Percentiles rank a stretch among this genome's conserved stretches.
Conservation (phyloP, 441 rosid species). For the Metrosideros polymorpha region DNA sequence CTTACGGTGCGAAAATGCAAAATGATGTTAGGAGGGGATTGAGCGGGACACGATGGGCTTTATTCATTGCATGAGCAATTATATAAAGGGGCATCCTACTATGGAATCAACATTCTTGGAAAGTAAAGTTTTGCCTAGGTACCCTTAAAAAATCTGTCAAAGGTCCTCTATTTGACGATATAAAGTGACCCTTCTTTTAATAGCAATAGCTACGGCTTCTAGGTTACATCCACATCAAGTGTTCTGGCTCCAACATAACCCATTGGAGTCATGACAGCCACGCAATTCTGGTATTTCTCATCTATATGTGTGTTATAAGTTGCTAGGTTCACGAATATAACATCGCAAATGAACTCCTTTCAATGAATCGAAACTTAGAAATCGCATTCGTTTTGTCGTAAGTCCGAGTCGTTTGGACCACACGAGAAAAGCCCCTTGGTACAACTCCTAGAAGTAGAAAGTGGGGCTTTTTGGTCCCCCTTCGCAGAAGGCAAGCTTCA, state of each 20-base stretch:
- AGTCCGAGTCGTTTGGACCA: background rate
- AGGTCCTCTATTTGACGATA: background rate
- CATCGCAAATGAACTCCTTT: background rate
- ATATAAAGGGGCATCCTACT: background rate
- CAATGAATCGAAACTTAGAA: background rate
- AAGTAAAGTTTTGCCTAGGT: background rate
- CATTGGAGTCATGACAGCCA: background rate
- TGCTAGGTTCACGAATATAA: background rate
- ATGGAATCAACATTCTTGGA: background rate
- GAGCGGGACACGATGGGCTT: background rate
- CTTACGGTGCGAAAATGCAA: background rate
- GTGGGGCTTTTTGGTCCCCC: background rate
- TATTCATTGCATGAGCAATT: background rate
- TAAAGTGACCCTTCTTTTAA: background rate
- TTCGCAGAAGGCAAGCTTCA: background rate
- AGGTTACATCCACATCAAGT: background rate
- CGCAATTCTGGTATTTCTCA: background rate
- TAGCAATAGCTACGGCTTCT: background rate
- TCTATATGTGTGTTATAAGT: background rate
- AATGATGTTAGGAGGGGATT: background rate
- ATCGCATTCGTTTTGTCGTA: background rate
- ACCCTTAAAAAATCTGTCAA: background rate
- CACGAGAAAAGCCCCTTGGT: background rate
- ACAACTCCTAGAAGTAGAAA: background rate
- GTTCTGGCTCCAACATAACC: background rate